Percentiles rank a stretch among this genome's conserved stretches.
phyloP scores from a whole-genome alignment of 2,329 filamentous ascomycete species.

The Sporothrix brunneoviolacea region DNA sequence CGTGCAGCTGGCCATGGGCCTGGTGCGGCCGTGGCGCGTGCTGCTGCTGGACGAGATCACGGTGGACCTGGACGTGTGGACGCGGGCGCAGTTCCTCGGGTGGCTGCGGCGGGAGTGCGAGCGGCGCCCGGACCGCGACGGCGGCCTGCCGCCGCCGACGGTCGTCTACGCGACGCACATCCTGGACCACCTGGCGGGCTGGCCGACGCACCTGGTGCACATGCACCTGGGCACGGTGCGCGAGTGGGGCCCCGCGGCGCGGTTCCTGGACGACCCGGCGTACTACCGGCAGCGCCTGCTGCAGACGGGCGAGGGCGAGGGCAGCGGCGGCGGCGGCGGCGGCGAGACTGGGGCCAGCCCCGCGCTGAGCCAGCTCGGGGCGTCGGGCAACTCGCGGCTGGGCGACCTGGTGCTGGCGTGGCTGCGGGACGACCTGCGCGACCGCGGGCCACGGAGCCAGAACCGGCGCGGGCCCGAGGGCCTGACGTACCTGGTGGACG shows the following conservation, averaged over 20 bases:
- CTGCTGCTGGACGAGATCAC: constrained; percentile 94
- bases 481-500: constrained; percentile 51
- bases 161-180: constrained; percentile 98
- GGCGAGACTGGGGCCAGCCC: background rate
- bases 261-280: constrained; percentile 46
- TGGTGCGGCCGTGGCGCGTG: constrained; percentile 85
- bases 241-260: constrained; percentile 71
- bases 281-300: constrained; percentile 16
- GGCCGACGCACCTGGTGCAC: constrained; percentile 93
- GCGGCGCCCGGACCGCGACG: constrained; percentile 47
- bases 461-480: constrained; percentile 52
- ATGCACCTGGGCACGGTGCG: constrained; percentile 87
- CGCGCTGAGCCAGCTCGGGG: constrained; percentile 14
- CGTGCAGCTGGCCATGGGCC: constrained; percentile 93
- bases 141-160: constrained; percentile 44
- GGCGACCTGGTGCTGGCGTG: constrained; percentile 84
- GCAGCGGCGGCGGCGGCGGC: constrained; percentile 17
- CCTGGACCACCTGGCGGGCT: constrained; percentile 85
- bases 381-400: constrained; percentile 69
- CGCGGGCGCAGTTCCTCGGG: constrained; percentile 72
- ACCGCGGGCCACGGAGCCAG: constrained; percentile 68
- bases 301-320: background rate
- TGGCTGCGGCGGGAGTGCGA: constrained; percentile 88
- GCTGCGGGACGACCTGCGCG: constrained; percentile 73
- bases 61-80: constrained; percentile 87